Evolutionary conservation across 2,329 filamentous ascomycete species (phyloP).

Genomic region (Aureobasidium lini): DNA sequence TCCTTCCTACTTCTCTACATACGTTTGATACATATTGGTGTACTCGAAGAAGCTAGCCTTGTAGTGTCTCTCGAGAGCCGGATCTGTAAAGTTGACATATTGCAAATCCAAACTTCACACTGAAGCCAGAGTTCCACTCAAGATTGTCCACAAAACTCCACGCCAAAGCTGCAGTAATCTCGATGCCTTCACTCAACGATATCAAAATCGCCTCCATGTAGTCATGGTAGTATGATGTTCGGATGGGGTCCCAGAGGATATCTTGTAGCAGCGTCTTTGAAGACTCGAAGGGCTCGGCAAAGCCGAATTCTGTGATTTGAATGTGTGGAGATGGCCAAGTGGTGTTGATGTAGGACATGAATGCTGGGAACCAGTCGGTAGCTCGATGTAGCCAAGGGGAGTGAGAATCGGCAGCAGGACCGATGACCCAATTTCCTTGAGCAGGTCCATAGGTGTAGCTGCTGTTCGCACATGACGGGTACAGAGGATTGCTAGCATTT

Average conservation of each 20-base stretch:
- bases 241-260: constrained; percentile 24
- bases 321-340: constrained; percentile 24
- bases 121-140: constrained; percentile 30
- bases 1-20: constrained; percentile 1
- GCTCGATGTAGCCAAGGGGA: constrained; percentile 30
- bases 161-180: constrained; percentile 27
- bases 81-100: constrained; percentile 26
- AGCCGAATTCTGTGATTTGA: constrained; percentile 31
- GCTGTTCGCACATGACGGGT: constrained; percentile 34
- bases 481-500: constrained; percentile 34
- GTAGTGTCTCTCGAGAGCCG: constrained; percentile 28
- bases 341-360: constrained; percentile 29
- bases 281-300: constrained; percentile 28
- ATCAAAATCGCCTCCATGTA: constrained; percentile 30
- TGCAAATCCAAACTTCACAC: constrained; percentile 31
- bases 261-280: constrained; percentile 22
- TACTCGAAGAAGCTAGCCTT: constrained; percentile 34
- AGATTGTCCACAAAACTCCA: constrained; percentile 32
- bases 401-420: constrained; percentile 32
- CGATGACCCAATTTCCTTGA: constrained; percentile 36
- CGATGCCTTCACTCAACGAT: constrained; percentile 26
- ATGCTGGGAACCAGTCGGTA: constrained; percentile 28
- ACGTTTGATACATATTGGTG: constrained; percentile 27
- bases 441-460: constrained; percentile 21
- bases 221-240: constrained; percentile 26